Conservation (phyloP, 1,139 yeast species). For the Zygotorulaspora mrakii region DNA sequence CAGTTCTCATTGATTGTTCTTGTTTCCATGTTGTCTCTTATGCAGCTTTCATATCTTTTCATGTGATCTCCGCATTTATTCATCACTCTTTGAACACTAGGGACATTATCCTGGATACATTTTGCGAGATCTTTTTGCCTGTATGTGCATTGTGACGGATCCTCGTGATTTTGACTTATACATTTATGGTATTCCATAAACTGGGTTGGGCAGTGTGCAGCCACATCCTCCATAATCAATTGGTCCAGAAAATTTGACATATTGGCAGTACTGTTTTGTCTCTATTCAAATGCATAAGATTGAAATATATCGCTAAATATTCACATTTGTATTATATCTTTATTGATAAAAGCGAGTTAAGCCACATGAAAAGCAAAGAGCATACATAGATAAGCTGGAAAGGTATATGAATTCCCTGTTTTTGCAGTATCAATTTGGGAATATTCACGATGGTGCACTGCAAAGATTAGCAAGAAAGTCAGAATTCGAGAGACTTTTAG, state of each 20-base stretch:
- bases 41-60: slow-evolving; percentile 33
- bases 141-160: slow-evolving; percentile 30
- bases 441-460: slow-evolving; percentile 6
- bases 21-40: slow-evolving; percentile 25
- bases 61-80: slow-evolving; percentile 30
- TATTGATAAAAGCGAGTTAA: neutral
- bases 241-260: slow-evolving; percentile 26
- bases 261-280: neutral
- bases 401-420: slow-evolving; percentile 10
- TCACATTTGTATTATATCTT: too few species aligned
- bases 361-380: neutral
- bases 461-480: slow-evolving; percentile 7
- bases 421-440: slow-evolving; percentile 11
- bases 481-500: slow-evolving; percentile 14
- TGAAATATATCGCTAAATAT: too few species aligned
- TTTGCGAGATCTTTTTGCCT: slow-evolving; percentile 32
- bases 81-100: slow-evolving; percentile 36
- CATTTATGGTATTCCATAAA: slow-evolving; percentile 38
- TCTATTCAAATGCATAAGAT: too few species aligned
- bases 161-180: slow-evolving; percentile 34
- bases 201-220: slow-evolving; percentile 37
- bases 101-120: slow-evolving; percentile 35
- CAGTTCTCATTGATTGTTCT: slow-evolving; percentile 27
- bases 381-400: neutral
- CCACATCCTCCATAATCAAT: slow-evolving; percentile 32